Evolutionary conservation across 2,329 filamentous ascomycete species (phyloP).

Genomic region (Phymatotrichopsis omnivora): DNA sequence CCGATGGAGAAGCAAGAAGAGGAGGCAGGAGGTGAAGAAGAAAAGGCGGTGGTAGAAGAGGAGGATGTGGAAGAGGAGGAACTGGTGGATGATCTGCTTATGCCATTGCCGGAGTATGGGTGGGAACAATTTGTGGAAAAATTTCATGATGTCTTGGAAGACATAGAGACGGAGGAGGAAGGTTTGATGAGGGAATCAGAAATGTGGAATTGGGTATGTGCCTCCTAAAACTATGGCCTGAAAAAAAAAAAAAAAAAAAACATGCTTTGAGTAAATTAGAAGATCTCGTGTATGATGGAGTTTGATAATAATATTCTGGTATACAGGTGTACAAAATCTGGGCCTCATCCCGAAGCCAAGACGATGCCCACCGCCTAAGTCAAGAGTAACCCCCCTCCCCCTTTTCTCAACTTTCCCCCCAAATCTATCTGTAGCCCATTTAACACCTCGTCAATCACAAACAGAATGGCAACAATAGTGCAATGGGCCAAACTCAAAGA

Average conservation of each 20-base stretch:
- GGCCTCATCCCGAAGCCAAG: conserved; percentile 16
- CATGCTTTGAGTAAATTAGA: too few relatives aligned
- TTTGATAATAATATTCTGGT: too few relatives aligned
- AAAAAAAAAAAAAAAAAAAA: not conserved
- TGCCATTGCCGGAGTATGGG: conserved; percentile 17
- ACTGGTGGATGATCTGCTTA: conserved; percentile 15
- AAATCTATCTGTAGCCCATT: too few relatives aligned
- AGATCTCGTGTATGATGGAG: too few relatives aligned
- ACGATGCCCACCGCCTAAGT: conserved; percentile 14
- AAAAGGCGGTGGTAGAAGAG: not conserved
- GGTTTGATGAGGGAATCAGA: conserved; percentile 13
- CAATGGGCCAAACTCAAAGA: conserved; percentile 21
- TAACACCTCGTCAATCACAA: too few relatives aligned
- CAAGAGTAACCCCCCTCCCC: too few relatives aligned
- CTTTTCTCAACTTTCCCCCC: too few relatives aligned
- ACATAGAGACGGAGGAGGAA: conserved; percentile 11
- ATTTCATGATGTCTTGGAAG: conserved; percentile 11
- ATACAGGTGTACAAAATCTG: conserved; percentile 22
- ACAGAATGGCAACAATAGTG: conserved; percentile 21
- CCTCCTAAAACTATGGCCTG: not conserved
- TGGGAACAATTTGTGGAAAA: conserved; percentile 11
- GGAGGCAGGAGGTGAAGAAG: not conserved
- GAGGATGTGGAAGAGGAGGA: conserved; percentile 3
- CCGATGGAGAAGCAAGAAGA: not conserved
- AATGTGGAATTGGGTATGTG: conserved; percentile 23